Percentiles rank a stretch among this genome's conserved stretches.
Conservation (phyloP, 805 yeast species). For the Teunomyces gatunensis region DNA sequence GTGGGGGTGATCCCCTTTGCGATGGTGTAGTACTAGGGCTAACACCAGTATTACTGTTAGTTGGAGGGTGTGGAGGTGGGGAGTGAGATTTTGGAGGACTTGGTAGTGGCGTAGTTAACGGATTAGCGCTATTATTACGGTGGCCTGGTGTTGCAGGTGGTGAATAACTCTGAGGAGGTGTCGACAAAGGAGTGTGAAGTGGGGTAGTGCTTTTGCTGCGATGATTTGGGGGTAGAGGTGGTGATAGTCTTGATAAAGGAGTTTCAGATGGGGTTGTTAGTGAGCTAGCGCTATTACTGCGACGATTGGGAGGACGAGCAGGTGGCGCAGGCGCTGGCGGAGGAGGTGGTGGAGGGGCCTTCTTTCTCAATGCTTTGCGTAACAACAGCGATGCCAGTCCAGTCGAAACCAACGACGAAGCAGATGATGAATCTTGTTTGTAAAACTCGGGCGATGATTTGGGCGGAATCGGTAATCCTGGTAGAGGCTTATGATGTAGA, state of each 20-base stretch:
- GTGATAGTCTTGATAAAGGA: conserved; percentile 26
- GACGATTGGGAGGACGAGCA: background rate
- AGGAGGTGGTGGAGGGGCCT: conserved; percentile 43
- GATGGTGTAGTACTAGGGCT: background rate
- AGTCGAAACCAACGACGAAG: conserved; percentile 16
- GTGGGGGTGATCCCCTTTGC: conserved; percentile 20
- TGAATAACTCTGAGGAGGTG: background rate
- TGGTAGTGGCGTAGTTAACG: background rate
- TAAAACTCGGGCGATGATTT: conserved; percentile 4
- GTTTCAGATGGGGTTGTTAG: background rate
- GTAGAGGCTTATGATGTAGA: conserved; percentile 20
- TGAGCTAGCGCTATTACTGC: background rate
- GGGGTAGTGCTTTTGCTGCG: background rate
- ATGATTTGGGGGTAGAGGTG: conserved; percentile 28
- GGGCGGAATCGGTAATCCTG: conserved; percentile 13
- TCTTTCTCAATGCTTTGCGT: conserved; percentile 31
- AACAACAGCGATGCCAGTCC: conserved; percentile 15
- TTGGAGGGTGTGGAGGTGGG: conserved; percentile 3
- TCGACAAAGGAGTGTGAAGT: background rate
- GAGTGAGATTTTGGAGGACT: background rate
- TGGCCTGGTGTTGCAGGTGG: conserved; percentile 20
- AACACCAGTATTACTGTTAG: background rate
- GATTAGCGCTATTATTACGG: background rate
- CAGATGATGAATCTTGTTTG: conserved; percentile 10
- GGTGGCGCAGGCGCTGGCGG: conserved; percentile 8